These are phyloP conservation scores for Aureobasidium sp. DNA, from an alignment of 2,329 filamentous ascomycete species.

Conservation along the genomic window DNA sequence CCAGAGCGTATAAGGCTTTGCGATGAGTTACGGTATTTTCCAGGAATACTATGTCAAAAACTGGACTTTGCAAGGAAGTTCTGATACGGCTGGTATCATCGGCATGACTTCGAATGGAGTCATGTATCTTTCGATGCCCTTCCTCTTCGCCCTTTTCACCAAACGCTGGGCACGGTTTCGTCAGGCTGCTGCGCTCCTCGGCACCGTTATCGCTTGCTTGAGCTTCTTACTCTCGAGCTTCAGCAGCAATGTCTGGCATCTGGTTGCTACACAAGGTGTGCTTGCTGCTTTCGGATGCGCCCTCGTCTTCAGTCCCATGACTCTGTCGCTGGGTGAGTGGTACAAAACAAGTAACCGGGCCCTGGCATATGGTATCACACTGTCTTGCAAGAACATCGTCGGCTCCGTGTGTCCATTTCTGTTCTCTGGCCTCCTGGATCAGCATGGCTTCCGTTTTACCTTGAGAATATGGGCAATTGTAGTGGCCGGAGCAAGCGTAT, in stretches of 20 bases:
- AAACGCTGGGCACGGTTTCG: constrained; percentile 37
- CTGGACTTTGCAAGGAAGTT: constrained; percentile 31
- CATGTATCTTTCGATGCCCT: constrained; percentile 47
- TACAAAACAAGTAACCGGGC: constrained; percentile 22
- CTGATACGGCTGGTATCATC: constrained; percentile 36
- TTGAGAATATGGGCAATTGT: constrained; percentile 23
- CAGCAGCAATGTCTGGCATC: constrained; percentile 30
- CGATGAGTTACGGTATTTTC: constrained; percentile 47
- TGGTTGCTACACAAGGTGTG: constrained; percentile 24
- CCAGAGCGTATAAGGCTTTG: constrained; percentile 32
- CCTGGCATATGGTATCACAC: constrained; percentile 23
- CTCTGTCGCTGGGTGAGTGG: constrained; percentile 44
- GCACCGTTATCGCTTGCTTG: constrained; percentile 33
- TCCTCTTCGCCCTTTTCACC: constrained; percentile 42
- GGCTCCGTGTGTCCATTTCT: constrained; percentile 25
- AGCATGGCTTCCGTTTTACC: constrained; percentile 20
- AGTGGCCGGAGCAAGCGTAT: constrained; percentile 18
- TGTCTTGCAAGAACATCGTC: constrained; percentile 26
- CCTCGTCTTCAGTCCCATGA: constrained; percentile 45
- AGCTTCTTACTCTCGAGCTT: constrained; percentile 42
- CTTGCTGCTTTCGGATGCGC: constrained; percentile 30
- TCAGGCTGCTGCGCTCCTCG: constrained; percentile 34
- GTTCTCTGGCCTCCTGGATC: constrained; percentile 20
- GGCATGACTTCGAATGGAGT: constrained; percentile 47
- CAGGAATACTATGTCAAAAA: constrained; percentile 42